These are phyloP conservation scores for Aureobasidium zeae DNA, from an alignment of 2,329 filamentous ascomycete species.

Conservation along the genomic window DNA sequence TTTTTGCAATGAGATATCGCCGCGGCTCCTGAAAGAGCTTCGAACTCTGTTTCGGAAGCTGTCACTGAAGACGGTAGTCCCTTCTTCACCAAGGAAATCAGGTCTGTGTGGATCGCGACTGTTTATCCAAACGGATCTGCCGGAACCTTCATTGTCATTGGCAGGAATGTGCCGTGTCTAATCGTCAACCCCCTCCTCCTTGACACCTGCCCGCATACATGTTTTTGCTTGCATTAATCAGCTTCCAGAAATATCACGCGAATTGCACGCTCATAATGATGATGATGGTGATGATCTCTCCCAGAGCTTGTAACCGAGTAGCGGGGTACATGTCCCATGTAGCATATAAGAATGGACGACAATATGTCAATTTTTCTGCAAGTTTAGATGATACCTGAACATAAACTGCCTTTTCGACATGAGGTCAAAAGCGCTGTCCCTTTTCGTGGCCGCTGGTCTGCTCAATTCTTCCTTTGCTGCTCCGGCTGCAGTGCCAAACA, in stretches of 20 bases:
- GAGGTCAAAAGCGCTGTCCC: background rate
- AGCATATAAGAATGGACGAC: too few species aligned
- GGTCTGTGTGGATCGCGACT: too few species aligned
- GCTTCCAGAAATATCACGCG: background rate
- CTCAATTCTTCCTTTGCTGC: slow-evolving; percentile 10
- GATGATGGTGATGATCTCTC: background rate
- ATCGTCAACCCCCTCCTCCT: background rate
- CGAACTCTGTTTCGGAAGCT: too few species aligned
- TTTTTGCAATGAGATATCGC: too few species aligned
- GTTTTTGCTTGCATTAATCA: background rate
- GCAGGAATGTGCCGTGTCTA: background rate
- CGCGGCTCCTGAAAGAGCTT: too few species aligned
- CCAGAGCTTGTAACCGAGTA: background rate
- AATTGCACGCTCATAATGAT: background rate
- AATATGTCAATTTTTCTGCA: too few species aligned
- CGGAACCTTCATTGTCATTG: too few species aligned
- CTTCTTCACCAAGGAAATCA: too few species aligned
- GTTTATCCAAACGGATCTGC: too few species aligned
- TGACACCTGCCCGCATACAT: background rate
- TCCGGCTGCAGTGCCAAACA: slow-evolving; percentile 4
- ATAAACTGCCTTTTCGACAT: background rate
- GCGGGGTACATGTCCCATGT: too few species aligned
- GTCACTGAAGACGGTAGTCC: too few species aligned
- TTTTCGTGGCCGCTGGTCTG: slow-evolving; percentile 5
- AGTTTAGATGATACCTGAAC: background rate